These are phyloP conservation scores for Phylloporus arenicola DNA, from an alignment of 768 basidiomycete species.

Conservation along the genomic window DNA sequence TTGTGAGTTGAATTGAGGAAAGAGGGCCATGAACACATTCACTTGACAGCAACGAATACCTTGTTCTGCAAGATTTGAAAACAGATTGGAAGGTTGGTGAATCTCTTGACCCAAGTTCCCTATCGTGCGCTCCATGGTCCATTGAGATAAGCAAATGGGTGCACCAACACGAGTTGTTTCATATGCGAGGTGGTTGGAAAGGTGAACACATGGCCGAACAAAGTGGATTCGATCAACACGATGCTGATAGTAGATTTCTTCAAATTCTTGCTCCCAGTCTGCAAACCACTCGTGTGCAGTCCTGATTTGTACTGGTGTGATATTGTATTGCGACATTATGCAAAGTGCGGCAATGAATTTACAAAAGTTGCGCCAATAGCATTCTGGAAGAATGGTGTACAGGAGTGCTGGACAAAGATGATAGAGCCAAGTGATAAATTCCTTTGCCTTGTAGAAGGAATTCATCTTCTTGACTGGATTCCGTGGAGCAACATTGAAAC, in stretches of 20 bases:
- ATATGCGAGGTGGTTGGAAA: no score
- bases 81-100: not conserved
- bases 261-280: not conserved
- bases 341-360: not conserved
- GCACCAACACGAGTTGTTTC: no score
- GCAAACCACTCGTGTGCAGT: not conserved
- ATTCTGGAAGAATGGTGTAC: no score
- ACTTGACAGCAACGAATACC: no score
- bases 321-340: not conserved
- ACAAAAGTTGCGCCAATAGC: not conserved
- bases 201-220: not conserved
- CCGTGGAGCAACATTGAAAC: not conserved
- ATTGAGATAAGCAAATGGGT: no score
- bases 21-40: slow-evolving; percentile 24
- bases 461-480: not conserved
- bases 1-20: slow-evolving; percentile 29
- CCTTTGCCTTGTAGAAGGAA: no score
- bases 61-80: not conserved
- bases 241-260: no score
- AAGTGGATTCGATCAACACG: not conserved
- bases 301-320: not conserved
- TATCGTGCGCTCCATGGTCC: not conserved
- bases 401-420: no score
- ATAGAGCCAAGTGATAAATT: no score
- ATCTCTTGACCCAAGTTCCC: not conserved